Conservation (phyloP, 768 basidiomycete species). For the Cystobasidium onofrii region DNA sequence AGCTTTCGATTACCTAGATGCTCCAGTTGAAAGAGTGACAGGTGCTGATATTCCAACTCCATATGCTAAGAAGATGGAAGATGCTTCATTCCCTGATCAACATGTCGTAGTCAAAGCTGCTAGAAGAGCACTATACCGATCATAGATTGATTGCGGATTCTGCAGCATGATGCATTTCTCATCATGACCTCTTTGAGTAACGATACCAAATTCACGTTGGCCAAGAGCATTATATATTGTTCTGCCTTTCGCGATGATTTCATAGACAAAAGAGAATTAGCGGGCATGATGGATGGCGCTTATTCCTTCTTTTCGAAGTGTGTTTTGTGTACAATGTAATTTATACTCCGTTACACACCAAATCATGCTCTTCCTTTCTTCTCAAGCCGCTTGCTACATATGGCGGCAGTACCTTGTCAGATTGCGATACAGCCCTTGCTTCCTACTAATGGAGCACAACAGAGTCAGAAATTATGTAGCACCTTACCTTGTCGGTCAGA, state of each 20-base stretch:
- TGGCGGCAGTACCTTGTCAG: no score
- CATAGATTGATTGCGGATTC: slow-evolving; percentile 30
- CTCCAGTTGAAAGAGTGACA: slow-evolving; percentile 92
- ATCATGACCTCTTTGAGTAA: background rate
- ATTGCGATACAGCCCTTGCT: no score
- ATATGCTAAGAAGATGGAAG: slow-evolving; percentile 82
- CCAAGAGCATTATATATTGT: no score
- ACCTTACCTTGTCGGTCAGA: no score
- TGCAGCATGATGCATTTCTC: background rate
- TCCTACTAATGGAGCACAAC: no score
- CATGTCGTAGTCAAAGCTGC: slow-evolving; percentile 77
- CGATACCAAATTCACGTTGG: background rate
- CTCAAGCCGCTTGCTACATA: background rate
- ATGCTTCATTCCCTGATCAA: slow-evolving; percentile 87
- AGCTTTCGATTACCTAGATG: slow-evolving; percentile 96
- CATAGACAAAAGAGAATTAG: background rate
- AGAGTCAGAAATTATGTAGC: no score
- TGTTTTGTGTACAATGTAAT: background rate
- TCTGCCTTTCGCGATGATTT: background rate
- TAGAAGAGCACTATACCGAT: slow-evolving; percentile 61
- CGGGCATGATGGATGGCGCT: background rate
- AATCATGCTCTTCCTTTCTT: no score
- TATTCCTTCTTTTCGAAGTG: background rate
- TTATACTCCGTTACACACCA: background rate
- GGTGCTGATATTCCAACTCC: slow-evolving; percentile 96